A percentile compares a stretch with the other conserved stretches of the same genome.
phyloP scores from a whole-genome alignment of 2,329 filamentous ascomycete genomes.

The Conoideocrella luteorostrata region DNA sequence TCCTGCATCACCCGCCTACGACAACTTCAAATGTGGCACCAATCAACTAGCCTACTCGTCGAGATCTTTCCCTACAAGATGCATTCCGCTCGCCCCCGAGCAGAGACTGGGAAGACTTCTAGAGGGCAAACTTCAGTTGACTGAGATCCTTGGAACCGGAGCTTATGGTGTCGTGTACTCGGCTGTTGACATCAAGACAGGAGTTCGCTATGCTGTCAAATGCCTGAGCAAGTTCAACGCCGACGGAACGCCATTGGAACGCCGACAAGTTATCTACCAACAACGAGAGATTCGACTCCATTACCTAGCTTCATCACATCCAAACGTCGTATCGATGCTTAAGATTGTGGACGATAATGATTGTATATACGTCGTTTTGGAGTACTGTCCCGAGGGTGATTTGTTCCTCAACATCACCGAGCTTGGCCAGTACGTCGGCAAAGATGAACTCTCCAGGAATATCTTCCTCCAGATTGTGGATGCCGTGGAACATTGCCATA shows the following conservation, averaged over 20 bases:
- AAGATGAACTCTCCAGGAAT: conserved; percentile 79
- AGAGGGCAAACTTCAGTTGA: conserved; percentile 76
- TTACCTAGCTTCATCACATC: conserved; percentile 79
- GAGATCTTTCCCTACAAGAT: conserved; percentile 38
- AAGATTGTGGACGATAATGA: conserved; percentile 89
- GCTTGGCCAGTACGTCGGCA: conserved; percentile 84
- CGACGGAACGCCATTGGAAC: conserved; percentile 66
- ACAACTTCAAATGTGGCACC: conserved; percentile 37
- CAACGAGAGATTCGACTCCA: conserved; percentile 89
- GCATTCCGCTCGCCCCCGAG: conserved; percentile 62
- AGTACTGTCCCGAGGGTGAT: conserved; percentile 95
- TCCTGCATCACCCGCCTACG: conserved; percentile 50
- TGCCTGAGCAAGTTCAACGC: conserved; percentile 85
- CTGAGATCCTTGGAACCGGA: conserved; percentile 80
- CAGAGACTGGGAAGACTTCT: conserved; percentile 80
- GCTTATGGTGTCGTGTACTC: conserved; percentile 96
- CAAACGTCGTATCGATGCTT: conserved; percentile 87
- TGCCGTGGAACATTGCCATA: conserved; percentile 93
- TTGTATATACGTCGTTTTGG: conserved; percentile 92
- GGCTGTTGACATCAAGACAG: conserved; percentile 75
- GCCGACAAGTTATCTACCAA: conserved; percentile 82
- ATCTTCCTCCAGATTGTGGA: conserved; percentile 94
- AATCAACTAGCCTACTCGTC: conserved; percentile 28
- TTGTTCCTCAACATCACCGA: conserved; percentile 97
- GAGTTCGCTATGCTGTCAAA: conserved; percentile 88